phyloP scores from a whole-genome alignment of 1,139 yeast species.

The Kazachstania sp. region DNA sequence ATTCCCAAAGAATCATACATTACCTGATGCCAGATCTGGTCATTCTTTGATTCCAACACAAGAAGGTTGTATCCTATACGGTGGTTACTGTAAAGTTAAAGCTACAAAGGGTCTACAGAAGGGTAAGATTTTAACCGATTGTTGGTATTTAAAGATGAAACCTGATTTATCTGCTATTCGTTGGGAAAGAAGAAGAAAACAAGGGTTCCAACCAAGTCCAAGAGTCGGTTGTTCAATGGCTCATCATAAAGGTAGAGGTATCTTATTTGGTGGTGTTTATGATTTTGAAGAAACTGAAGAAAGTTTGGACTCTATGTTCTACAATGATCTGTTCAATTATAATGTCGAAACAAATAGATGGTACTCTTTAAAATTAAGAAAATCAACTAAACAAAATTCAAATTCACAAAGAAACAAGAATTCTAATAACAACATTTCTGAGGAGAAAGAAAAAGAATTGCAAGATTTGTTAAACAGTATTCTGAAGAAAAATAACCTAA shows the following conservation, averaged over 20 bases:
- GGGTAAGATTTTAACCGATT: constrained; percentile 84
- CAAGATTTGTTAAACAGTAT: constrained; percentile 73
- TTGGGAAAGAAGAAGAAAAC: constrained; percentile 85
- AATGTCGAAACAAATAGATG: constrained; percentile 84
- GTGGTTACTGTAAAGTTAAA: constrained; percentile 91
- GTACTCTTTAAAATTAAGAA: constrained; percentile 65
- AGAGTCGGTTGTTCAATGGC: constrained; percentile 94
- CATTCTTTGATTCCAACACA: constrained; percentile 76
- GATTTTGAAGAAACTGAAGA: constrained; percentile 96
- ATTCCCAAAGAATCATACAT: constrained; percentile 69
- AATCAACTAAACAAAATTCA: constrained; percentile 34
- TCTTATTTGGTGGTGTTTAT: constrained; percentile 90
- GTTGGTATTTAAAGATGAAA: constrained; percentile 86
- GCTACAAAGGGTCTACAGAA: constrained; percentile 83
- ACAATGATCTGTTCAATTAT: constrained; percentile 70
- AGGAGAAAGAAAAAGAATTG: constrained; percentile 65
- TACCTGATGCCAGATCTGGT: constrained; percentile 91
- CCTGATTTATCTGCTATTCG: constrained; percentile 68
- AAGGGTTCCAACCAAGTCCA: constrained; percentile 82
- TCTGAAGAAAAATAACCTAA: constrained; percentile 61
- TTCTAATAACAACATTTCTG: constrained; percentile 15
- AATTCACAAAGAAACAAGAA: constrained; percentile 25
- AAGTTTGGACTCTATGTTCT: constrained; percentile 74
- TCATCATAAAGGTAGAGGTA: constrained; percentile 84
- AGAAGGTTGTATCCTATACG: constrained; percentile 83